Base-by-base conservation (phyloP, 2,329 filamentous ascomycete genomes). In the Ophiostoma triangulosporum region DNA sequence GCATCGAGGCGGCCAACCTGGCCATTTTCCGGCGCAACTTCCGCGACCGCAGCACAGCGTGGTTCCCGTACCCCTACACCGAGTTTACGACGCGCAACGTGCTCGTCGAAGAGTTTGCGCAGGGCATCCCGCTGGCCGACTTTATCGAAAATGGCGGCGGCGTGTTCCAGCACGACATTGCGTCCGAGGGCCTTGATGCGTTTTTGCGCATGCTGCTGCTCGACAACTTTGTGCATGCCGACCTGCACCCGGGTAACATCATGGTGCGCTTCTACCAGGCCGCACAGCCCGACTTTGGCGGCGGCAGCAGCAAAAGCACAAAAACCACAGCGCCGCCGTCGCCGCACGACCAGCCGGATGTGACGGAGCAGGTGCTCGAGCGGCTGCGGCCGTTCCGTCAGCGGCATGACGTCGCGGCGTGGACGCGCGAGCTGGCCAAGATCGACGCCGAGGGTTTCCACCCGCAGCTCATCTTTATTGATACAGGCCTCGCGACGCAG, bases 181-280 rank as follows among this genome's bases (percentile, higher is more conserved):
- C 93, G 3, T 84, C 95, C 55, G 91, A 97, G 70, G 93, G 93
- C 0, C 78, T 98, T 0, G 90, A 98, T 65, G 90, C 91, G 3
- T 98, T 98, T 68, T 70, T 98, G 50, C 88, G 90, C 62, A 98
- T 98, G 93, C 73, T 98, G 15, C 76, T 98, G 12, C 84, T 98
- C 36, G 93, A 98, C 67, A 98, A 98, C 66, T 98, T 98, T 66
- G 84, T 96, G 26, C 93, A 98, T 64, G 91, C 93, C 5, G 93
- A 98, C 65, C 72, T 98, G 29, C 93, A 98, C 65, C 93, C 93
- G 0, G 93, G 93, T 26, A 98, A 98, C 66, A 97, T 98, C 69
- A 97, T 98, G 90, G 91, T 98, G 48, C 88, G 94, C 58, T 98
- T 98, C 71, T 96, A 97, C 69, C 83, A 91, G 62, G 82, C 90